Conservation (phyloP, 192 early-diverging fungal genomes). For the Entomortierella chlamydospora region DNA sequence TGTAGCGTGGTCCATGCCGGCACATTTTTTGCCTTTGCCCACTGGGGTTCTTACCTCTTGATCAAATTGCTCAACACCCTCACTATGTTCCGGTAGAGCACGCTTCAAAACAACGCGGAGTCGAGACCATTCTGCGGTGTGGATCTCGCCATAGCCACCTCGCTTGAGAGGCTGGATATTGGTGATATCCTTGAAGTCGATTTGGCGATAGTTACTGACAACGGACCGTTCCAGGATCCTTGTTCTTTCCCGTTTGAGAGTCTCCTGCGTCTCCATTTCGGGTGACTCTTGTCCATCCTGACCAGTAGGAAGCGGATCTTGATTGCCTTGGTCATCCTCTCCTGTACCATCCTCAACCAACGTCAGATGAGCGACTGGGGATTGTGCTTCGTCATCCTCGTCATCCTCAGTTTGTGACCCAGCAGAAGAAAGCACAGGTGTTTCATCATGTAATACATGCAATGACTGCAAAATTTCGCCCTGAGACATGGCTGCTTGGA, state of each 20-base stretch:
- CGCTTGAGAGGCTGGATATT: slow-evolving; percentile 38
- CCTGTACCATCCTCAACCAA: slow-evolving; percentile 6
- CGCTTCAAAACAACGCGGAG: slow-evolving; percentile 44
- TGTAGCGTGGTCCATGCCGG: no score
- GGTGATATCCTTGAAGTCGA: slow-evolving; percentile 37
- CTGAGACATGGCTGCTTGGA: slow-evolving; percentile 16
- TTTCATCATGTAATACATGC: slow-evolving; percentile 22
- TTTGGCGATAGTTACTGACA: slow-evolving; percentile 25
- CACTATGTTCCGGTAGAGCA: slow-evolving; percentile 15
- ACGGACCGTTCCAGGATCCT: slow-evolving; percentile 33
- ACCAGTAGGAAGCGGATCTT: neutral
- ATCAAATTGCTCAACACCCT: slow-evolving; percentile 43
- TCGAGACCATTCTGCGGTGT: slow-evolving; percentile 48
- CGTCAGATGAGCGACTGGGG: slow-evolving; percentile 12
- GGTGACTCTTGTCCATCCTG: neutral
- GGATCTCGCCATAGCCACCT: slow-evolving; percentile 50
- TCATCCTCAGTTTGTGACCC: slow-evolving; percentile 39
- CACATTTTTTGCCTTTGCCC: no score
- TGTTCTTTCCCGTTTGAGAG: slow-evolving; percentile 41
- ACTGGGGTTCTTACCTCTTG: slow-evolving; percentile 50
- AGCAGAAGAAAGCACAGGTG: slow-evolving; percentile 29
- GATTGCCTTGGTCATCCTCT: neutral
- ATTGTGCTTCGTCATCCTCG: slow-evolving; percentile 23
- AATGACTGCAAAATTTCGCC: slow-evolving; percentile 15
- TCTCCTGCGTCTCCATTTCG: slow-evolving; percentile 39